Evolutionary conservation across 768 basidiomycete genomes (phyloP), one percentile per base, ranked within the genome.

Genomic region (Termitomyces sp.): DNA sequence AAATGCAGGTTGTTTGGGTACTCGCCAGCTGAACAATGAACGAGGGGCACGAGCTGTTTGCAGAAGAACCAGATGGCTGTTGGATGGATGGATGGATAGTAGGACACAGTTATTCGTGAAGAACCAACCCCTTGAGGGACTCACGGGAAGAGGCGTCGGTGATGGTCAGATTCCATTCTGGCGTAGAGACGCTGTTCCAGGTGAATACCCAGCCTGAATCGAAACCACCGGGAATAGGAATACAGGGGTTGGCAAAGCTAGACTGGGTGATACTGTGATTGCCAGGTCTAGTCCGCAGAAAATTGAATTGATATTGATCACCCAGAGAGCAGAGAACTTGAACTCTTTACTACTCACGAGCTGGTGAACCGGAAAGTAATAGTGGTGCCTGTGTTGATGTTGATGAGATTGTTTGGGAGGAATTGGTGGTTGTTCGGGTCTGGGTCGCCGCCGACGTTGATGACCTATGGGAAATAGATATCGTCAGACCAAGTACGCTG

Each of bases 61-160:
- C 83, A 85, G 76, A 72, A 84, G 75, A 83, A 82, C 79, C 80
- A 85, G 47, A 84, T 74, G 4, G 82, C 82, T 72, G 41, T 6
- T 2, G 12, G n/a, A 47, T n/a, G 5, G n/a, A n/a, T n/a, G n/a
- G n/a, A n/a, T n/a, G n/a, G n/a, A n/a, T n/a, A n/a, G n/a, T n/a
- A n/a, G n/a, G n/a, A n/a, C n/a, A n/a, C n/a, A n/a, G n/a, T n/a
- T n/a, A 18, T 7, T 5, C 20, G 43, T n/a, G 4, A 29, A 26
- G 3, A 16, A n/a, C 8, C n/a, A n/a, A n/a, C n/a, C n/a, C n/a
- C n/a, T n/a, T n/a, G n/a, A 14, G 43, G 10, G 14, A 20, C 79
- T 61, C 56, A 82, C 82, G 82, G 56, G 68, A 70, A 5, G 68
- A 53, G 58, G 70, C 75, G 59, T 84, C 64, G 0, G 79, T 79